A percentile compares a stretch with the other conserved stretches of the same genome.
Evolutionary conservation across 2,329 filamentous ascomycete genomes (phyloP).

Genomic region (Stenocarpella maydis): DNA sequence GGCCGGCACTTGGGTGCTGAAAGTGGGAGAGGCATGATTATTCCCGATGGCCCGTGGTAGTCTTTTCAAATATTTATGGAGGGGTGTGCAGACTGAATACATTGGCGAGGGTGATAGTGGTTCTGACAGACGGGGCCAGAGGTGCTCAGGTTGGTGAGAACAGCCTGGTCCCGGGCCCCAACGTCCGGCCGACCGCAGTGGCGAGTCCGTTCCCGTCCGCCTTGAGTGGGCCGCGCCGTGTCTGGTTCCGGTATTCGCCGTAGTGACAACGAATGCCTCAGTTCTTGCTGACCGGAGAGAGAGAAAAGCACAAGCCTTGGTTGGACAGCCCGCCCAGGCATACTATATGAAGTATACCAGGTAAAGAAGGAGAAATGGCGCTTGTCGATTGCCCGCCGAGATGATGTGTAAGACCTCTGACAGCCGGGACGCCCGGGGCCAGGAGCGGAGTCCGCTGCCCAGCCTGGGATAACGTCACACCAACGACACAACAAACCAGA

Average conservation of each 20-base stretch:
- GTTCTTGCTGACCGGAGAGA: neutral
- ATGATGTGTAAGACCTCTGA: slow-evolving; percentile 1
- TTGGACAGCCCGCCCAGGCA: neutral
- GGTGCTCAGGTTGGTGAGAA: neutral
- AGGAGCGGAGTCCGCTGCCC: slow-evolving; percentile 14
- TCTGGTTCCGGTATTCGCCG: slow-evolving; percentile 22
- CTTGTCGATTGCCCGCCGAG: neutral
- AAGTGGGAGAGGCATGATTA: neutral
- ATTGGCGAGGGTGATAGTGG: neutral
- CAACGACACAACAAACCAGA: slow-evolving; percentile 15
- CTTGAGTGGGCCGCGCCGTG: neutral
- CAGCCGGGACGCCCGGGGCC: slow-evolving; percentile 8
- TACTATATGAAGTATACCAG: neutral
- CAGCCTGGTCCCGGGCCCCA: neutral
- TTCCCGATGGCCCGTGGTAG: no score
- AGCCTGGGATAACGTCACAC: slow-evolving; percentile 23
- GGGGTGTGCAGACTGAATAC: no score
- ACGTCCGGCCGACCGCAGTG: neutral
- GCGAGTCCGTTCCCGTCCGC: slow-evolving; percentile 19
- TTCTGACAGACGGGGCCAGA: neutral
- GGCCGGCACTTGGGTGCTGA: neutral
- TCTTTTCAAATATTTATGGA: no score
- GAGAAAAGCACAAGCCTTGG: neutral
- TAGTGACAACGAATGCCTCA: neutral
- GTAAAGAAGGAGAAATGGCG: neutral